Evolutionary conservation across 805 yeast genomes (phyloP), one percentile per base, ranked within the genome.

Genomic region (Spathaspora arborariae): DNA sequence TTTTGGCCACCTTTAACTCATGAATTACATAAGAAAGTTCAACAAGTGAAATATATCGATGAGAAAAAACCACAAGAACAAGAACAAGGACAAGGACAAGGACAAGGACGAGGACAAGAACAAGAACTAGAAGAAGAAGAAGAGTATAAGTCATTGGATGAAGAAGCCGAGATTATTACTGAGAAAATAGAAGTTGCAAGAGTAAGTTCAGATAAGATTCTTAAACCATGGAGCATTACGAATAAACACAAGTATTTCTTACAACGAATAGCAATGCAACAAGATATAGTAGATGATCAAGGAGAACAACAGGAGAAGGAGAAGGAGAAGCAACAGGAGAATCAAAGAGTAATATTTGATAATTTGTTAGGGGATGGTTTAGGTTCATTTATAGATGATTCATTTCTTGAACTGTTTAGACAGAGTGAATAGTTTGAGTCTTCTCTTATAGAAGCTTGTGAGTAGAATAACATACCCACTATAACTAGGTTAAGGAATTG

Each of bases 251-350:
- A 46, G 42, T 53, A 52, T 44, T 52, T 61, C 37, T 48, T 68
- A 20, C 57, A 60, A 21, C 52, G 65, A 33, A 68, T 68, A 37
- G 72, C 72, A 22, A 57, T 68, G 63, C 74, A 68, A 53, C 67
- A 68, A 56, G 71, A 68, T 46, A 60, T 63, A 46, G 70, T 65
- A 20, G 64, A 60, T 21, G 38, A 35, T 35, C 7, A n/a, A 9
- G 11, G 11, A 9, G 27, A 24, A 24, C 13, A 9, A 9, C 8
- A 3, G 8, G 13, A 4, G 27, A 13, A 2, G 8, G 13, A 8
- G 9, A 24, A 24, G 8, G 27, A 24, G 27, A 24, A 24, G 11
- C 27, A 10, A 24, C 8, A 24, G 27, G 10, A 9, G 27, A 13
- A 24, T 5, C 8, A 24, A 9, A 7, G 13, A 24, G 13, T 13